A percentile compares a stretch with the other conserved stretches of the same genome.
Evolutionary conservation across 78 protist genomes (phyloP).

Genomic region (Dictyostelium capitatum): DNA sequence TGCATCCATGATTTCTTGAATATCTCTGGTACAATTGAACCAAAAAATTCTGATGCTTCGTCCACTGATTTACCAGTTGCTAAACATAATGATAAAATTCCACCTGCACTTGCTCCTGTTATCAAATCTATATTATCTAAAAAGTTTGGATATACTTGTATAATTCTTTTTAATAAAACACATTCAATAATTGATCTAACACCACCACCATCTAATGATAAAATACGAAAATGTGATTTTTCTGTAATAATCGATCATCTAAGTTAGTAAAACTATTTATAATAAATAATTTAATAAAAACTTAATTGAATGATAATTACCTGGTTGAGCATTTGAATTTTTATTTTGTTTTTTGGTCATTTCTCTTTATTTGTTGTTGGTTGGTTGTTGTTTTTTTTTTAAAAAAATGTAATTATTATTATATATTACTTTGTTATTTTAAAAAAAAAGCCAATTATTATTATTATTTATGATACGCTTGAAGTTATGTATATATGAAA

Average conservation of each 20-base stretch:
- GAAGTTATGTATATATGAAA: no score
- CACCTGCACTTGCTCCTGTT: conserved; percentile 81
- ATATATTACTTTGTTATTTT: no score
- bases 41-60: conserved; percentile 39
- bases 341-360: no score
- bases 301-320: no score
- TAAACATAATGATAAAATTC: conserved; percentile 65
- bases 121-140: conserved; percentile 75
- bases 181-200: conserved; percentile 71
- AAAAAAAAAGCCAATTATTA: no score
- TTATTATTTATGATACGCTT: no score
- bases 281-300: no score
- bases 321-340: no score
- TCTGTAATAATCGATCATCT: not conserved
- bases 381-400: no score
- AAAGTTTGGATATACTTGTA: conserved; percentile 63
- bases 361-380: no score
- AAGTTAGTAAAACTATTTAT: not conserved
- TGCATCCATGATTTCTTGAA: conserved; percentile 66
- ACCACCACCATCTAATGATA: conserved; percentile 86
- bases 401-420: no score
- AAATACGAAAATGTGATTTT: conserved; percentile 53
- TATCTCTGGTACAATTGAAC: conserved; percentile 45
- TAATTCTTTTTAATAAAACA: conserved; percentile 47
- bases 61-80: conserved; percentile 56